These are phyloP conservation scores for Venturia nashicola DNA, from an alignment of 2,329 filamentous ascomycete genomes.

Conservation along the genomic window DNA sequence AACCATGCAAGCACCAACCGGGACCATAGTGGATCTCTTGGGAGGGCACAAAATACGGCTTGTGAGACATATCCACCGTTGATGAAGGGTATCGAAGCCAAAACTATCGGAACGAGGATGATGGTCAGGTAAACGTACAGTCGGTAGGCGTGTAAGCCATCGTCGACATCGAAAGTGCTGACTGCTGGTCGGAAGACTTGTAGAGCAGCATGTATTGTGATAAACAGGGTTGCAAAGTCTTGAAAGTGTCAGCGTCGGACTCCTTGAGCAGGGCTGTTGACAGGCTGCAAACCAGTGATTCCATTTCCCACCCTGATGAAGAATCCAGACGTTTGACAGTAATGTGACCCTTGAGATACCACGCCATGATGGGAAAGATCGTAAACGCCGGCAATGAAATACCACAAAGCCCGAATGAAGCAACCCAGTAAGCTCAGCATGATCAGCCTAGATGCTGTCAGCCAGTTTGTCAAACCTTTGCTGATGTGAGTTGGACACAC, in stretches of 20 bases:
- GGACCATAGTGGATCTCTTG: conserved; percentile 56
- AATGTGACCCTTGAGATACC: conserved; percentile 39
- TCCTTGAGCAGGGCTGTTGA: conserved; percentile 7
- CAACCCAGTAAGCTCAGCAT: conserved; percentile 63
- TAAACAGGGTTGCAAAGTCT: conserved; percentile 60
- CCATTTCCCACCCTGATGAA: conserved; percentile 55
- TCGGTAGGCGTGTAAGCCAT: conserved; percentile 58
- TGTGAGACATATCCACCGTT: conserved; percentile 45
- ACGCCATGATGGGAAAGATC: conserved; percentile 34
- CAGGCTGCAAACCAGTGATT: conserved; percentile 37
- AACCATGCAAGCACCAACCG: conserved; percentile 58
- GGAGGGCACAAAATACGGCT: conserved; percentile 59
- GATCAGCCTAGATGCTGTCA: conserved; percentile 44
- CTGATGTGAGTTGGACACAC: conserved; percentile 28
- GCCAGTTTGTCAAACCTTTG: background rate
- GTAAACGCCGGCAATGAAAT: conserved; percentile 51
- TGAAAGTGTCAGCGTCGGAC: conserved; percentile 7
- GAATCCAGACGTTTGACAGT: conserved; percentile 60
- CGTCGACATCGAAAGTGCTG: conserved; percentile 27
- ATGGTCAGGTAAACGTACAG: conserved; percentile 46
- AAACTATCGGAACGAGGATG: conserved; percentile 44
- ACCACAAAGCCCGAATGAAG: conserved; percentile 57
- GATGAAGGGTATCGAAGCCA: conserved; percentile 52
- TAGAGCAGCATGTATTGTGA: conserved; percentile 59
- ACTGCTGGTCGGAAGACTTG: conserved; percentile 51